Evolutionary conservation across 257 asterid species (phyloP).

Genomic region (Solanum dulcamara): DNA sequence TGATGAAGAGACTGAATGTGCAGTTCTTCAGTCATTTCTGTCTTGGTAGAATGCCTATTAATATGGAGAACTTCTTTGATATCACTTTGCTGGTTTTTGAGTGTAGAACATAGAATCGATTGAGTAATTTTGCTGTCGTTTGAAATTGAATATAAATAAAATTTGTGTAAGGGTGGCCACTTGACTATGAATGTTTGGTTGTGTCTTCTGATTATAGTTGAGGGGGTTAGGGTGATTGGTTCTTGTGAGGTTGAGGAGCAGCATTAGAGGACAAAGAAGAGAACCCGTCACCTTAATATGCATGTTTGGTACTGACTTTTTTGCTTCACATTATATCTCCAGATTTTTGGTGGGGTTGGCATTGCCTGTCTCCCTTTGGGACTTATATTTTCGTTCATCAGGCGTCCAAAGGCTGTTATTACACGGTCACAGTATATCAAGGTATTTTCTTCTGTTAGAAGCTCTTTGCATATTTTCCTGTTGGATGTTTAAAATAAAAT

Average conservation of each 20-base stretch:
- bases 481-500: not conserved
- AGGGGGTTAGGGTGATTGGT: not conserved
- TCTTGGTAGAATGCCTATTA: not conserved
- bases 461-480: not conserved
- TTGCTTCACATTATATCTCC: slow-evolving; percentile 11
- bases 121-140: not conserved
- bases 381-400: slow-evolving; percentile 77
- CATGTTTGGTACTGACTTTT: slow-evolving; percentile 11
- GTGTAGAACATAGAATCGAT: not conserved
- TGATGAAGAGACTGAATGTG: not conserved
- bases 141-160: not conserved
- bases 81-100: not conserved
- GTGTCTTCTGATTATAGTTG: not conserved
- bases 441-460: slow-evolving; percentile 27
- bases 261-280: not conserved
- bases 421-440: slow-evolving; percentile 98
- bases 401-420: slow-evolving; percentile 99
- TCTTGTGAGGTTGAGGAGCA: not conserved
- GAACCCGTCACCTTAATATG: not conserved
- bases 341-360: slow-evolving; percentile 99
- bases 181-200: not conserved
- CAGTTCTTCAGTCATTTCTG: not conserved
- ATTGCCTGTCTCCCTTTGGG: slow-evolving; percentile 96
- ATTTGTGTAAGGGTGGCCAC: not conserved
- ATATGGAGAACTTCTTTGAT: not conserved